Conservation (phyloP, 2,329 filamentous ascomycete genomes). For the Penicillium crustosum region DNA sequence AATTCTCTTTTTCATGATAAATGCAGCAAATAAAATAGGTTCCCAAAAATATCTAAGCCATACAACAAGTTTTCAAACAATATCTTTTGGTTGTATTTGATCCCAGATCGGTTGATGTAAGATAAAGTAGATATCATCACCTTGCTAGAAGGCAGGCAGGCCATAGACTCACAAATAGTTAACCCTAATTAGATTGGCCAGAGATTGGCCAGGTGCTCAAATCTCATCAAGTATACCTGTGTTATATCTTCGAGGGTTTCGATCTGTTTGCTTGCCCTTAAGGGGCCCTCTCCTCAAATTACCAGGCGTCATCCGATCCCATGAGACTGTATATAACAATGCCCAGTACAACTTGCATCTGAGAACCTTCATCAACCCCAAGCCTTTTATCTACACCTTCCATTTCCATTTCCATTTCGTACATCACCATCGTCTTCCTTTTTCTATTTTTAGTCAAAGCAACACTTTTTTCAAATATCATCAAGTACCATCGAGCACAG, state of each 20-base stretch:
- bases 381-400: slow-evolving; percentile 4
- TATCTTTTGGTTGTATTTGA: neutral
- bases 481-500: neutral
- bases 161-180: neutral
- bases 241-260: neutral
- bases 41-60: slow-evolving; percentile 9
- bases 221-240: neutral
- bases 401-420: neutral
- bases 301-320: neutral
- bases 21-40: slow-evolving; percentile 23
- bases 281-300: neutral
- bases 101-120: neutral
- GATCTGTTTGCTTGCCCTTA: neutral
- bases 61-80: neutral
- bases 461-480: neutral
- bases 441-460: neutral
- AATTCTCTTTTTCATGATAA: slow-evolving; percentile 23
- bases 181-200: neutral
- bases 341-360: slow-evolving; percentile 5
- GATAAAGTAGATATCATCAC: neutral
- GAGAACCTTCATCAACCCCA: slow-evolving; percentile 9
- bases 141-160: neutral
- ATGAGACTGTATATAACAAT: slow-evolving; percentile 4
- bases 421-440: neutral
- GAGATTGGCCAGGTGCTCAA: neutral